Conservation (phyloP, 495 filamentous ascomycete species). For the Neurospora sp. region DNA sequence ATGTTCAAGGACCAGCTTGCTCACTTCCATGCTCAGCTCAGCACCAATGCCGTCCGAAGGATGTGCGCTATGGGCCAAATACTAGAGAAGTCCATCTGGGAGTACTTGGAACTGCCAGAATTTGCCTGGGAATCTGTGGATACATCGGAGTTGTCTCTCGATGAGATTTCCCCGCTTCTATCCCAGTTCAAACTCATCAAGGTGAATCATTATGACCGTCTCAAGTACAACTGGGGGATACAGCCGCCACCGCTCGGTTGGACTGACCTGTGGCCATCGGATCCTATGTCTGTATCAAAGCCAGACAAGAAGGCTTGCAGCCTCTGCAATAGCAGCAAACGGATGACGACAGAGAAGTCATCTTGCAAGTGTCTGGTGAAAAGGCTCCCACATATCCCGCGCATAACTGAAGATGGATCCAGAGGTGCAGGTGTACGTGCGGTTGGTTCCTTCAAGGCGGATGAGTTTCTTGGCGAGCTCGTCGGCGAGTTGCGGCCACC, state of each 20-base stretch:
- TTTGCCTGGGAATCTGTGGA: slow-evolving; percentile 17
- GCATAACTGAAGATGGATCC: slow-evolving; percentile 11
- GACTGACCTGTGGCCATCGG: slow-evolving; percentile 14
- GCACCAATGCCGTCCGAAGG: slow-evolving; percentile 6
- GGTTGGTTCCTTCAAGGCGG: slow-evolving; percentile 1
- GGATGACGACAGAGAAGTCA: background rate
- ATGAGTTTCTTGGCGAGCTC: slow-evolving; percentile 17
- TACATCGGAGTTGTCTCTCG: slow-evolving; percentile 4
- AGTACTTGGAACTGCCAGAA: slow-evolving; percentile 13
- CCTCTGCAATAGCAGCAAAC: slow-evolving; percentile 9
- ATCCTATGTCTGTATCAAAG: slow-evolving; percentile 7
- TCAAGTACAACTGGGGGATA: slow-evolving; percentile 3
- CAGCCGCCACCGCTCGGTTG: slow-evolving; percentile 9
- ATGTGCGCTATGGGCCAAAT: slow-evolving; percentile 14
- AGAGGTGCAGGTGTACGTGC: slow-evolving; percentile 14
- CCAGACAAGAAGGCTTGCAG: slow-evolving; percentile 6
- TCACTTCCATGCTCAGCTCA: slow-evolving; percentile 11
- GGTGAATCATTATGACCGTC: slow-evolving; percentile 7
- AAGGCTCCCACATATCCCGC: slow-evolving; percentile 9
- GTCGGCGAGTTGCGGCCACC: slow-evolving; percentile 19
- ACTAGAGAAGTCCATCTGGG: slow-evolving; percentile 13
- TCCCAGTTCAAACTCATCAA: slow-evolving; percentile 8
- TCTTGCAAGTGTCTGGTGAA: slow-evolving; percentile 9
- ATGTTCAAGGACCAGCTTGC: slow-evolving; percentile 13
- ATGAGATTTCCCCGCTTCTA: slow-evolving; percentile 11